Evolutionary conservation across 139 green algal species (phyloP).

Genomic region (Closterium sp.): DNA sequence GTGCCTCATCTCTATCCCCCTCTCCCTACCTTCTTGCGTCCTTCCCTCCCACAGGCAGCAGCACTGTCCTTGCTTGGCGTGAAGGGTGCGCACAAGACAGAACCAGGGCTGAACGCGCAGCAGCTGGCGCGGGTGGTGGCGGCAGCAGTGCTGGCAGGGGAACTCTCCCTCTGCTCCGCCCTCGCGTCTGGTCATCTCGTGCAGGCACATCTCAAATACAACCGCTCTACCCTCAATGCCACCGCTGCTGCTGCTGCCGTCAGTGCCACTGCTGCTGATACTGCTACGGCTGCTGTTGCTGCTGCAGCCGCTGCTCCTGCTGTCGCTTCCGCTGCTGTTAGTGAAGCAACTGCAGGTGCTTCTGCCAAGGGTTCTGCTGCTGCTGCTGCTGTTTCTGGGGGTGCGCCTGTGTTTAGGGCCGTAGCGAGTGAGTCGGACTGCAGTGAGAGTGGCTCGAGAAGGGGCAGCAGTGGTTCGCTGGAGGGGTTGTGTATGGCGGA

Average conservation of each 20-base stretch:
- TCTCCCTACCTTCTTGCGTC: too few relatives aligned
- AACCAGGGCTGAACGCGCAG: slow-evolving; percentile 28
- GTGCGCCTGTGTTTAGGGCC: background rate
- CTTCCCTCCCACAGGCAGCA: background rate
- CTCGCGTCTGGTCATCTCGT: slow-evolving; percentile 46
- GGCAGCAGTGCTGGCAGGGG: slow-evolving; percentile 41
- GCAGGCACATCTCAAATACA: slow-evolving; percentile 53
- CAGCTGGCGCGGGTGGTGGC: slow-evolving; percentile 47
- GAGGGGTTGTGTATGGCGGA: background rate
- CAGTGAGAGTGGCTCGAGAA: background rate
- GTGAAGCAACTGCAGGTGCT: too few relatives aligned
- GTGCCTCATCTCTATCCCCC: too few relatives aligned
- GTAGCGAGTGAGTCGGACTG: background rate
- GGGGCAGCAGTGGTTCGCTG: background rate
- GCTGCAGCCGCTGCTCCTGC: background rate
- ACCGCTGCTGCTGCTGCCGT: background rate
- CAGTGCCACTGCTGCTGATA: background rate
- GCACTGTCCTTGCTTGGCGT: slow-evolving; percentile 41
- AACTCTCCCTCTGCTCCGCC: slow-evolving; percentile 50
- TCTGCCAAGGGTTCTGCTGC: too few relatives aligned
- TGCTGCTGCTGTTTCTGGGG: too few relatives aligned
- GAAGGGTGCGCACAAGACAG: slow-evolving; percentile 9
- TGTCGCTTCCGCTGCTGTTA: background rate
- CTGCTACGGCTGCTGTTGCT: background rate
- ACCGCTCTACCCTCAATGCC: slow-evolving; percentile 22